A percentile compares a stretch with the other conserved stretches of the same genome.
phyloP scores from a whole-genome alignment of 495 filamentous ascomycete species.

The Niebla homalea region DNA sequence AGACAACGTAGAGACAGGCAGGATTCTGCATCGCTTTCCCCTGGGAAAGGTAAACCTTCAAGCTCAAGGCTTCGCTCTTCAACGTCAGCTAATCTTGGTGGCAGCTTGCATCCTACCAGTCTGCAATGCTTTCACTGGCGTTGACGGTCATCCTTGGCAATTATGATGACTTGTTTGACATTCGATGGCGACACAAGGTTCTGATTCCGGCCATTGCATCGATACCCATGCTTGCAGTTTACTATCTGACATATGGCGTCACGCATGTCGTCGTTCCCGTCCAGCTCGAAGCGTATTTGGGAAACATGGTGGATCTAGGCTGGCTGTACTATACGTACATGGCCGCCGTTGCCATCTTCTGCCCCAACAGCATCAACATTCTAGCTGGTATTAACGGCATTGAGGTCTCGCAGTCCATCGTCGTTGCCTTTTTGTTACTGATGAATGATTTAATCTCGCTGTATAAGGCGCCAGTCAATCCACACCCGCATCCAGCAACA shows the following conservation, averaged over 20 bases:
- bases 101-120: constrained; percentile 88
- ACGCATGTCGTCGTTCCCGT: constrained; percentile 85
- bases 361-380: constrained; percentile 98
- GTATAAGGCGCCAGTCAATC: constrained; percentile 43
- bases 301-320: constrained; percentile 73
- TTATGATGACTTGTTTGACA: constrained; percentile 93
- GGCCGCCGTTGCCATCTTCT: constrained; percentile 88
- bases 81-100: not conserved
- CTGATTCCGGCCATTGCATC: constrained; percentile 90
- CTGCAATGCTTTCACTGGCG: constrained; percentile 82
- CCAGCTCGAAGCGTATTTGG: constrained; percentile 69
- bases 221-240: constrained; percentile 89
- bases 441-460: constrained; percentile 75
- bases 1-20: constrained; percentile 56
- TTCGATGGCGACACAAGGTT: constrained; percentile 97
- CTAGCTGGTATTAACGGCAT: constrained; percentile 95
- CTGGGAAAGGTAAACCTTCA: constrained; percentile 62
- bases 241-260: constrained; percentile 96
- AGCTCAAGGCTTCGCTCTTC: not conserved
- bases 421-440: constrained; percentile 72
- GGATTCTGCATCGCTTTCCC: constrained; percentile 80
- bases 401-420: constrained; percentile 84
- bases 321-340: constrained; percentile 93
- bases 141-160: constrained; percentile 81
- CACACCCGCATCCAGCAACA: constrained; percentile 81